Conservation (phyloP, 352 stramenopile species). For the Pythium grandisporangium region DNA sequence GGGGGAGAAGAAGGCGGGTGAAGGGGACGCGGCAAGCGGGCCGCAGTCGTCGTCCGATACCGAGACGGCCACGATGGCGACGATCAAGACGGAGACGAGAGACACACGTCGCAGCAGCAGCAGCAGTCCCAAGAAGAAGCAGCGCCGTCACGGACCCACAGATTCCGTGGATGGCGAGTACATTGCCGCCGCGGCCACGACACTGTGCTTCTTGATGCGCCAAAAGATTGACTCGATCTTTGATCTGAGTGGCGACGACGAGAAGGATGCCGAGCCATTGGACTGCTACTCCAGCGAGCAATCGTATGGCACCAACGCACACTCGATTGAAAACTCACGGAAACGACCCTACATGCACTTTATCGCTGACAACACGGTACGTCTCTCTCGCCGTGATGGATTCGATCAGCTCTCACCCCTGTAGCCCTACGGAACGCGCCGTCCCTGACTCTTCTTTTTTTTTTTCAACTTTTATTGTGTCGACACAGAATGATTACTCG, state of each 20-base stretch:
- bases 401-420: background rate
- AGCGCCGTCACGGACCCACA: constrained; percentile 25
- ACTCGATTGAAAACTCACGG: constrained; percentile 19
- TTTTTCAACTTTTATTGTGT: no score
- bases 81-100: constrained; percentile 7
- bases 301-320: constrained; percentile 6
- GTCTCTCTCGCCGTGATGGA: background rate
- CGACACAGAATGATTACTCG: constrained; percentile 18
- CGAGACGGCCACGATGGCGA: constrained; percentile 3
- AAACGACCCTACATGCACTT: constrained; percentile 78
- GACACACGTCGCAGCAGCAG: no score
- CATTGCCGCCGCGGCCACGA: constrained; percentile 69
- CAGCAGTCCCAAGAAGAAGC: constrained; percentile 38
- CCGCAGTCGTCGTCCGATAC: constrained; percentile 10
- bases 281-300: constrained; percentile 50
- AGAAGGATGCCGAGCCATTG: constrained; percentile 56
- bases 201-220: constrained; percentile 75
- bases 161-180: constrained; percentile 70
- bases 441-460: background rate
- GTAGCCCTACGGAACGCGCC: no score
- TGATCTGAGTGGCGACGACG: constrained; percentile 44
- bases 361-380: constrained; percentile 45
- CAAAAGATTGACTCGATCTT: constrained; percentile 81
- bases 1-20: constrained; percentile 52
- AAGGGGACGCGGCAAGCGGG: constrained; percentile 1